Evolutionary conservation across 306 rosid genomes (phyloP), one percentile per base, ranked within the genome.

Genomic region (Trifolium pratense): DNA sequence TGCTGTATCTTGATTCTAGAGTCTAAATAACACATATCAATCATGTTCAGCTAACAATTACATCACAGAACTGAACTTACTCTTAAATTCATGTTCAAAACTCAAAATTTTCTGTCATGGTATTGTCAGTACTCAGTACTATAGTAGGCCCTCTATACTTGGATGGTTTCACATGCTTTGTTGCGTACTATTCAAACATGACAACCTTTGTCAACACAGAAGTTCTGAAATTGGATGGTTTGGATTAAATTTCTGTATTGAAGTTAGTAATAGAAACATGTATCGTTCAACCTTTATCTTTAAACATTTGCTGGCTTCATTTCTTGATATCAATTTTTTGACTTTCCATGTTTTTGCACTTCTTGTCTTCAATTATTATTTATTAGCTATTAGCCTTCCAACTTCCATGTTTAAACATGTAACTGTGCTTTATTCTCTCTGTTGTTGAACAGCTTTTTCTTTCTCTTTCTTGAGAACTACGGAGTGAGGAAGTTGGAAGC

Each of bases 401-500:
- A 5, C n/a, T 43, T 73, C 70, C 31, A 43, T 70, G 61, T 61
- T 69, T 37, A 13, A 76, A 53, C 23, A 26, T 23, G 39, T 82
- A 67, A 89, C 82, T 73, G 25, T 46, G 66, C 68, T 73, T 72
- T 53, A 12, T 65, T 53, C 45, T 25, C 80, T 84, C 39, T 79
- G 58, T 76, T 71, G 42, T 78, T 40, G 63, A 77, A 71, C 97
- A 91, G 97, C 73, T 87, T 91, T 83, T 4, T 91, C 45, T 87
- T 91, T 83, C 83, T 91, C 48, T 85, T 91, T 83, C 91, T 91
- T 62, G 96, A 91, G 89, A 91, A 89, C 84, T 91, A 91, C 70
- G 97, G 97, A 81, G 95, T 91, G 79, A 87, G 97, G 87, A 89
- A 91, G 91, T 85, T 91, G 74, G 97, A 91, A 86, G 97, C 91